phyloP scores from a whole-genome alignment of 2,329 filamentous ascomycete species.

The Blastomyces parvus region DNA sequence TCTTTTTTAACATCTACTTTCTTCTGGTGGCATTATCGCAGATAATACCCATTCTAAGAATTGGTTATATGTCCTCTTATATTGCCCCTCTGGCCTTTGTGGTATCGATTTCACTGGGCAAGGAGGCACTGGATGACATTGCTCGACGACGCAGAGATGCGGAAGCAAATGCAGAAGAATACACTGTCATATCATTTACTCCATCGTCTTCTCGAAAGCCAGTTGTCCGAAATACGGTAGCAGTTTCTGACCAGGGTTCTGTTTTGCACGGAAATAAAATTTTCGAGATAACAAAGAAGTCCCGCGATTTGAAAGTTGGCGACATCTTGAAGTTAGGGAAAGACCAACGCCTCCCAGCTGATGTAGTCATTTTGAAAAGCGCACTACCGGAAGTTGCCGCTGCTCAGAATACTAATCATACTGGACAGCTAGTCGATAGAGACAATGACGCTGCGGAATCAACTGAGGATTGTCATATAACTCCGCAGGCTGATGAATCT shows the following conservation, averaged over 20 bases:
- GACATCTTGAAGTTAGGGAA: slow-evolving; percentile 91
- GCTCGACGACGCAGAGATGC: slow-evolving; percentile 74
- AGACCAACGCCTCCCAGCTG: slow-evolving; percentile 85
- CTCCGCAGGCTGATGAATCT: slow-evolving; percentile 18
- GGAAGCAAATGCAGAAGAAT: slow-evolving; percentile 88
- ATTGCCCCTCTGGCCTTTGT: slow-evolving; percentile 89
- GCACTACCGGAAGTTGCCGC: not conserved
- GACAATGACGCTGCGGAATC: slow-evolving; percentile 9
- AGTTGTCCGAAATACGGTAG: slow-evolving; percentile 12
- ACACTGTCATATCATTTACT: slow-evolving; percentile 65
- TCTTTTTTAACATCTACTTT: slow-evolving; percentile 99
- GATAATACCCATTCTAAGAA: slow-evolving; percentile 76
- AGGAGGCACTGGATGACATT: slow-evolving; percentile 93
- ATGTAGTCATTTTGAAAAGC: slow-evolving; percentile 87
- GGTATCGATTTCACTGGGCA: slow-evolving; percentile 81
- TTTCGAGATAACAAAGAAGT: slow-evolving; percentile 66
- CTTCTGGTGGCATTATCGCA: slow-evolving; percentile 90
- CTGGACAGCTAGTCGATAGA: not conserved
- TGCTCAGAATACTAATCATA: not conserved
- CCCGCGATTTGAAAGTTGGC: slow-evolving; percentile 81
- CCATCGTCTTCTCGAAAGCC: slow-evolving; percentile 22
- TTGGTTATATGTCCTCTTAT: slow-evolving; percentile 92
- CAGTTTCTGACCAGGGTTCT: slow-evolving; percentile 20
- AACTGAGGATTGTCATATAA: slow-evolving; percentile 13
- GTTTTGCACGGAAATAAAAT: slow-evolving; percentile 32